Evolutionary conservation across 1,284 basidiomycete species (phyloP).

Genomic region (Volvariella volvacea): DNA sequence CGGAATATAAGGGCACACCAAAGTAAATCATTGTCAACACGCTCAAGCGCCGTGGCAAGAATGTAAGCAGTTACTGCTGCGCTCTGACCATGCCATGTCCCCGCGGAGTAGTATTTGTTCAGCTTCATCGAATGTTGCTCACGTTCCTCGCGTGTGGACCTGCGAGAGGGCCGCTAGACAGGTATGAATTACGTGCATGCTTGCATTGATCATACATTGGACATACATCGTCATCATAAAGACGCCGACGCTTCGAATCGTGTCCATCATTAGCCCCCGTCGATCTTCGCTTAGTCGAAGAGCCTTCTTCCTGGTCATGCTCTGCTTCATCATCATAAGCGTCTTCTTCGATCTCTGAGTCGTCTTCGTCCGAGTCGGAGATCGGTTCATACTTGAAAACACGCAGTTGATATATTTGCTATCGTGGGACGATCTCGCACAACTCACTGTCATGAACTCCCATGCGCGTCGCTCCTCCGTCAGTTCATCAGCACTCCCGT

Average conservation of each 20-base stretch:
- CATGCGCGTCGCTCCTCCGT: slow-evolving; percentile 65
- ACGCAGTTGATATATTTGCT: slow-evolving; percentile 3
- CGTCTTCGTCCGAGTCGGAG: slow-evolving; percentile 52
- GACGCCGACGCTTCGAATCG: slow-evolving; percentile 41
- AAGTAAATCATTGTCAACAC: slow-evolving; percentile 88
- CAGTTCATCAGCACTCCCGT: slow-evolving; percentile 68
- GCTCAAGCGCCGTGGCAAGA: slow-evolving; percentile 83
- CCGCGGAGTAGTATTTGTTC: slow-evolving; percentile 80
- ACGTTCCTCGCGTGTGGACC: slow-evolving; percentile 67
- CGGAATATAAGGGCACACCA: slow-evolving; percentile 51
- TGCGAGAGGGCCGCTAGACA: slow-evolving; percentile 22
- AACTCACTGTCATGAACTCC: slow-evolving; percentile 71
- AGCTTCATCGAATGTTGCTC: slow-evolving; percentile 56
- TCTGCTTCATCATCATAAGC: slow-evolving; percentile 41
- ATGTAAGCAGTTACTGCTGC: slow-evolving; percentile 87
- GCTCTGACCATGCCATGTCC: slow-evolving; percentile 87
- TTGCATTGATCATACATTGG: too few relatives aligned
- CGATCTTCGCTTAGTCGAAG: background rate
- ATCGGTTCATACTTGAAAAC: slow-evolving; percentile 63
- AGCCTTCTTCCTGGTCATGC: background rate
- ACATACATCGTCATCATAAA: slow-evolving; percentile 35
- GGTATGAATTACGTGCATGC: background rate
- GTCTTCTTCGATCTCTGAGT: slow-evolving; percentile 40
- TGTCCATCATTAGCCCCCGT: slow-evolving; percentile 32
- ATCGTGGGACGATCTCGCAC: slow-evolving; percentile 6